Percentiles rank a stretch among this genome's conserved stretches.
Evolutionary conservation across 2,329 filamentous ascomycete species (phyloP).

Genomic region (Thielaviopsis euricoi): DNA sequence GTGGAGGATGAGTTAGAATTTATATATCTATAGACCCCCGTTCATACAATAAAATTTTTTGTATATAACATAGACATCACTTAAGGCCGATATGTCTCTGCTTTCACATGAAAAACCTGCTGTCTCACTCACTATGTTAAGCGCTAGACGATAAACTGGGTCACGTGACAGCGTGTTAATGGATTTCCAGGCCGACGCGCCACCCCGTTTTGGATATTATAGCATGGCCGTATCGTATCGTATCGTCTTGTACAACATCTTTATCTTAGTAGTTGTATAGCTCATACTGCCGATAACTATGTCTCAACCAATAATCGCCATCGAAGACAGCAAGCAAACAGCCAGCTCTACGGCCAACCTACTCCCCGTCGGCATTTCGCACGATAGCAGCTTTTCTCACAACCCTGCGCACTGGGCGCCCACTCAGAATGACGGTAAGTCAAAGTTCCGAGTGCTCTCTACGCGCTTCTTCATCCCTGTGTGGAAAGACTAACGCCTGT

Average conservation of each 20-base stretch:
- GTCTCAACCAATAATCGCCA: conserved; percentile 26
- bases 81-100: background rate
- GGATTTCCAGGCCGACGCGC: background rate
- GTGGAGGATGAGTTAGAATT: too few relatives aligned
- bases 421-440: conserved; percentile 22
- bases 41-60: too few relatives aligned
- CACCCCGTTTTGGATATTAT: background rate
- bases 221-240: too few relatives aligned
- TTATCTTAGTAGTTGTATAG: background rate
- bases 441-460: background rate
- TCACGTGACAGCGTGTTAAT: conserved; percentile 4
- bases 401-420: conserved; percentile 49
- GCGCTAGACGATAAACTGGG: background rate
- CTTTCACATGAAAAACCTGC: background rate
- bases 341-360: conserved; percentile 46
- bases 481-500: background rate
- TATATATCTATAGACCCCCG: too few relatives aligned
- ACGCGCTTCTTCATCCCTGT: background rate
- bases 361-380: conserved; percentile 64
- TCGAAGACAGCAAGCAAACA: conserved; percentile 17
- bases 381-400: conserved; percentile 54
- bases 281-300: conserved; percentile 16
- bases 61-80: too few relatives aligned
- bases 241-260: background rate
- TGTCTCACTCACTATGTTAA: background rate